A percentile compares a stretch with the other conserved stretches of the same genome.
Evolutionary conservation across 345 rosid species (phyloP).

Genomic region (Erodium maritimum): DNA sequence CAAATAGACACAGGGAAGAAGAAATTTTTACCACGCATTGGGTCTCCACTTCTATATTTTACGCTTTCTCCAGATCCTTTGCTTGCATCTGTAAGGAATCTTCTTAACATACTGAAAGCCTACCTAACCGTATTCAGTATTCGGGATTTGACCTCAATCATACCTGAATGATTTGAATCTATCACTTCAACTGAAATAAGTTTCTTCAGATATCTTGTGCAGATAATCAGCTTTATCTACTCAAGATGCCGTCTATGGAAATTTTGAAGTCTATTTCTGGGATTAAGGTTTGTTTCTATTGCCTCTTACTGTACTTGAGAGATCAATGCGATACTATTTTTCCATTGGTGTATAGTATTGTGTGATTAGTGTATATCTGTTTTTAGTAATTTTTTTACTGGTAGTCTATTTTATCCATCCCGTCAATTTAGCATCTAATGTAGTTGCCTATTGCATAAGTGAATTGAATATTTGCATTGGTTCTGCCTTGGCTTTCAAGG

Average conservation of each 20-base stretch:
- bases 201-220: conserved; percentile 74
- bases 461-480: no score
- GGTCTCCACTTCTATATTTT: conserved; percentile 74
- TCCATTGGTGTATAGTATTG: no score
- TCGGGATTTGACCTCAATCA: no score
- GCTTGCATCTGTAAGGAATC: conserved; percentile 64
- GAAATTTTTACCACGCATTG: conserved; percentile 84
- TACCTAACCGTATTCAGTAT: no score
- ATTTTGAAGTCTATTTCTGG: conserved; percentile 74
- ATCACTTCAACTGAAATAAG: conserved; percentile 15
- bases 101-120: no score
- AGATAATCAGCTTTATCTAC: conserved; percentile 87
- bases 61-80: conserved; percentile 69
- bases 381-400: no score
- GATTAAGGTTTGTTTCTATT: conserved; percentile 58
- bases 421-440: no score
- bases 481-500: no score
- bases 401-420: no score
- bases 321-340: neutral
- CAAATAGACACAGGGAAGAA: conserved; percentile 92
- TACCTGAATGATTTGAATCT: conserved; percentile 4
- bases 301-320: neutral
- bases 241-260: conserved; percentile 87
- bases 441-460: no score
- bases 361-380: no score